Conservation (phyloP, 345 rosid species). For the Gossypioides kirkii region DNA sequence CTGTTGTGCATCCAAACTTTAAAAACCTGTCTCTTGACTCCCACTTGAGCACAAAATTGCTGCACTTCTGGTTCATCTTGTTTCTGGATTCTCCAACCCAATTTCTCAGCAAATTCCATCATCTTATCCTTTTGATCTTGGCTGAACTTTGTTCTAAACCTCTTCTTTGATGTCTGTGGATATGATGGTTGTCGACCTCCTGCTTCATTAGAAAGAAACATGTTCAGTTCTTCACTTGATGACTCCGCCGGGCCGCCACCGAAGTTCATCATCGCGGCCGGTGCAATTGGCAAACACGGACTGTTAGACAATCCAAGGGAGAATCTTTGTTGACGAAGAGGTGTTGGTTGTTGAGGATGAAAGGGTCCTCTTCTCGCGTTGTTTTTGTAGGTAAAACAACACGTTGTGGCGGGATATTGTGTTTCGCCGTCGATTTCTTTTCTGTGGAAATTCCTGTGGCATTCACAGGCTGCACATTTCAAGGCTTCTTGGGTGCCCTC, state of each 20-base stretch:
- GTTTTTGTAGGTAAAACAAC: constrained; percentile 3
- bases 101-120: constrained; percentile 49
- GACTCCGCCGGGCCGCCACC: constrained; percentile 26
- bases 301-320: constrained; percentile 15
- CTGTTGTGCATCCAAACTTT: constrained; percentile 86
- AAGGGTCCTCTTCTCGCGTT: constrained; percentile 1
- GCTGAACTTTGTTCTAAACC: constrained; percentile 70
- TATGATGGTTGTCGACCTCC: constrained; percentile 11
- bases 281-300: constrained; percentile 24
- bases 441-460: constrained; percentile 71
- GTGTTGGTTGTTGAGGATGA: constrained; percentile 16
- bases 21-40: constrained; percentile 55
- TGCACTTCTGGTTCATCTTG: constrained; percentile 44
- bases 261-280: constrained; percentile 51
- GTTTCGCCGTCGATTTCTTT: constrained; percentile 41
- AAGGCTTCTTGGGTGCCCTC: constrained; percentile 54
- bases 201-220: constrained; percentile 22
- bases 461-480: constrained; percentile 86
- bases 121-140: constrained; percentile 59
- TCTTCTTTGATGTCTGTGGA: constrained; percentile 33
- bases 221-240: constrained; percentile 40
- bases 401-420: neutral
- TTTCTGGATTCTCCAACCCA: constrained; percentile 55
- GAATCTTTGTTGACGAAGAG: constrained; percentile 25
- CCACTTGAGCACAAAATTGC: constrained; percentile 42